phyloP scores from a whole-genome alignment of 2,329 filamentous ascomycete genomes.

The Sphaerulina vaccinii region DNA sequence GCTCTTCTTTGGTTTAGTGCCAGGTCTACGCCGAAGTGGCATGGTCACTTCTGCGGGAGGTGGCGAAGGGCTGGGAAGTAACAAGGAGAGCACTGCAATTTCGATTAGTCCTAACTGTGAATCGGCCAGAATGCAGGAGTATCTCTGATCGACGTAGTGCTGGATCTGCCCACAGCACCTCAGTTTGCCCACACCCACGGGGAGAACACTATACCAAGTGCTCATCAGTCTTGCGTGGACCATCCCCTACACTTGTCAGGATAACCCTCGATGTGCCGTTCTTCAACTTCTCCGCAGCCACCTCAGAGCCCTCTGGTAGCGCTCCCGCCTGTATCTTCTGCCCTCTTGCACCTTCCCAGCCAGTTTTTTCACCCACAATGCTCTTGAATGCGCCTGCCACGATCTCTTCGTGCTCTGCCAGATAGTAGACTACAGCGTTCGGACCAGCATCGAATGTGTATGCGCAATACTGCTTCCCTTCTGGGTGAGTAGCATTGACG shows the following conservation, averaged over 20 bases:
- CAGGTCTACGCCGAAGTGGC: too few species aligned
- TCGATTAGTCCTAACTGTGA: too few species aligned
- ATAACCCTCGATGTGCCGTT: constrained; percentile 86
- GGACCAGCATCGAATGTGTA: constrained; percentile 98
- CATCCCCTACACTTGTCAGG: constrained; percentile 85
- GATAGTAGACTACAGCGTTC: constrained; percentile 95
- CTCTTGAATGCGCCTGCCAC: constrained; percentile 78
- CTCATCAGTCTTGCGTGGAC: constrained; percentile 76
- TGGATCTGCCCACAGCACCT: too few species aligned
- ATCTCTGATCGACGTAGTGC: too few species aligned
- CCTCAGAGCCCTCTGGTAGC: constrained; percentile 61
- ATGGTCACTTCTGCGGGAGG: too few species aligned
- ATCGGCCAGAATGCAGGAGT: too few species aligned
- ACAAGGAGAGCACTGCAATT: too few species aligned
- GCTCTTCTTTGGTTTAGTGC: too few species aligned
- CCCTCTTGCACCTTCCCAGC: constrained; percentile 64
- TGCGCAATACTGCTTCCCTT: constrained; percentile 77
- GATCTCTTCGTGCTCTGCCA: constrained; percentile 69
- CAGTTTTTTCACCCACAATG: constrained; percentile 62
- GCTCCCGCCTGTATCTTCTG: constrained; percentile 52
- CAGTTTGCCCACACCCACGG: background rate
- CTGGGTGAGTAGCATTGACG: constrained; percentile 67
- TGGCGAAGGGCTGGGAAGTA: too few species aligned
- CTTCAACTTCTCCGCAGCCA: constrained; percentile 59
- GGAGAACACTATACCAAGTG: constrained; percentile 28